Conservation (phyloP, 78 protist genomes). For the Dictyostelium citrinum region DNA sequence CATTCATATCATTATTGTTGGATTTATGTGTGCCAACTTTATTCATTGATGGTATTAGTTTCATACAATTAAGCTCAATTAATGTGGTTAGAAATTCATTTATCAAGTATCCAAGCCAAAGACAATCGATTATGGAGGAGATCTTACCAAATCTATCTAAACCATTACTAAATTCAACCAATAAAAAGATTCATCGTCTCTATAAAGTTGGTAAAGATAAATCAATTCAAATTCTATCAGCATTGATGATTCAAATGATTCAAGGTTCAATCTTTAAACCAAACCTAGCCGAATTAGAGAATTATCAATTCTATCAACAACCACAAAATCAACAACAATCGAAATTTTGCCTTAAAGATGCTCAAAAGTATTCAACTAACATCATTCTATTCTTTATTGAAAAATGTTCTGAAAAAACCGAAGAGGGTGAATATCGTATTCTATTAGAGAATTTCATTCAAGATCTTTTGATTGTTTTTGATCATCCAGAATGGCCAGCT, state of each 20-base stretch:
- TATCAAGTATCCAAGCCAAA: neutral
- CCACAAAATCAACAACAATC: neutral
- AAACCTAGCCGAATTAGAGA: neutral
- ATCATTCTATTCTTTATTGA: slow-evolving; percentile 47
- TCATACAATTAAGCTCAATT: slow-evolving; percentile 27
- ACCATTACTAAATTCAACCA: neutral
- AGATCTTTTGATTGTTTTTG: slow-evolving; percentile 26
- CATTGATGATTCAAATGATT: slow-evolving; percentile 48
- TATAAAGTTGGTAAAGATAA: neutral
- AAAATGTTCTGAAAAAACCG: slow-evolving; percentile 49
- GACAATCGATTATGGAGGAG: slow-evolving; percentile 19
- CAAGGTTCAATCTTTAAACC: slow-evolving; percentile 35
- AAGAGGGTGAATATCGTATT: slow-evolving; percentile 18
- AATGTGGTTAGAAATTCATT: neutral
- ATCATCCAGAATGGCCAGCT: slow-evolving; percentile 72
- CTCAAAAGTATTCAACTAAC: neutral
- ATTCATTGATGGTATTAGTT: slow-evolving; percentile 44
- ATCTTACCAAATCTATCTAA: slow-evolving; percentile 21
- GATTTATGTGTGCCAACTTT: slow-evolving; percentile 26
- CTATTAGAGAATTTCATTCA: slow-evolving; percentile 46
- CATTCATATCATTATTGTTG: slow-evolving; percentile 5
- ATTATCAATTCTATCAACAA: neutral
- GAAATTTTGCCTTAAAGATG: neutral
- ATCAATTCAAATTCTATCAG: slow-evolving; percentile 61
- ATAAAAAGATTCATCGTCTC: slow-evolving; percentile 5